Evolutionary conservation across 306 rosid species (phyloP), one percentile per base, ranked within the genome.

Genomic region (Astragalus membranaceus): DNA sequence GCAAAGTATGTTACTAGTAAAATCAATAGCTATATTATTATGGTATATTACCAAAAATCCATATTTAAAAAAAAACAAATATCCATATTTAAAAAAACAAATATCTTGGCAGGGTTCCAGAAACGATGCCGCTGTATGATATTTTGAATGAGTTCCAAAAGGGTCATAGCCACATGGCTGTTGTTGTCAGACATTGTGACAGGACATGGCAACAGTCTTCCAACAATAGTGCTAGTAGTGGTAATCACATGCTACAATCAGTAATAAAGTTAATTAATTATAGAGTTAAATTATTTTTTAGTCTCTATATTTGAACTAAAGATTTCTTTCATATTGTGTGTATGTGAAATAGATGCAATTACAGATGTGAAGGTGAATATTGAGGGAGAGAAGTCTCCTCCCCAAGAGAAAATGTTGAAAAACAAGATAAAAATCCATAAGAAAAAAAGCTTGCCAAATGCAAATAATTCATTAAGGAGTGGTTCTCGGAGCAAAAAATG

Each of bases 101-200:
- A 41, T 29, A 12, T 73, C 58, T 60, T 76, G 14, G 73, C 73
- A 94, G 99, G 79, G 92, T 94, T 78, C 81, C 81, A 20, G 97
- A 89, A 72, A 84, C 73, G 11, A 50, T 94, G 84, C 97, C 97
- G 3, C 73, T 94, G 47, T 94, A 94, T 81, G 95, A 94, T 80
- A 94, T 94, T 70, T 76, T 94, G 88, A 91, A 94, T 49, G 97
- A 91, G 84, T 94, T 91, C 75, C 99, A 94, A 69, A 91, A 91
- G 78, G 99, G 99, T 29, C 97, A 91, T 65, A 94, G 99, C 74
- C 97, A 94, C 87, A 90, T 94, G 99, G 99, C 99, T 59, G 81
- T 87, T 67, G 96, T 94, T 57, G 75, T 91, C 36, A 84, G 83
- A 70, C 66, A 29, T 36, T 51, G 37, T 74, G 83, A 81, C 72